Conservation (phyloP, 495 filamentous ascomycete species). For the Pseudomonodictys pantanalensis region DNA sequence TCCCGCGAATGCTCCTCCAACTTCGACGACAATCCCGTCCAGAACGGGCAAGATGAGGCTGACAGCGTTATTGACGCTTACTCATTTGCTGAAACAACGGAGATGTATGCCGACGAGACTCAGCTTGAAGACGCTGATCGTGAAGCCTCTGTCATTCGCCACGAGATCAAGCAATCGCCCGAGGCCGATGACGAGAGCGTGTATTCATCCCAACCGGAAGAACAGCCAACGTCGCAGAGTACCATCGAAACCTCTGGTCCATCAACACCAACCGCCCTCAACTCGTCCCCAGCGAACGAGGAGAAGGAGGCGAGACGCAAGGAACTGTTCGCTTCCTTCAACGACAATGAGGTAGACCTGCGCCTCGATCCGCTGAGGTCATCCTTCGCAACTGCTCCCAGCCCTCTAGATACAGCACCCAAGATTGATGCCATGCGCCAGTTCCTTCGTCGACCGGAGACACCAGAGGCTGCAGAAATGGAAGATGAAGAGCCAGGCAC, state of each 20-base stretch:
- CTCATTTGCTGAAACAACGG: conserved; percentile 69
- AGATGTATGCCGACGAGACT: conserved; percentile 48
- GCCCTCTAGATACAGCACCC: conserved; percentile 36
- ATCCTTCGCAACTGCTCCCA: conserved; percentile 44
- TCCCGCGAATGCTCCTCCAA: conserved; percentile 58
- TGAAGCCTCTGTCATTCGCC: conserved; percentile 41
- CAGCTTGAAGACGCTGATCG: conserved; percentile 39
- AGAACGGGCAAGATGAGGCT: conserved; percentile 65
- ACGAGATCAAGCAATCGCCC: conserved; percentile 27
- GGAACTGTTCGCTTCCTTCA: conserved; percentile 43
- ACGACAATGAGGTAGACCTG: conserved; percentile 30
- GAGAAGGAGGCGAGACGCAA: conserved; percentile 11
- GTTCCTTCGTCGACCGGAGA: conserved; percentile 57
- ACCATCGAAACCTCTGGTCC: conserved; percentile 34
- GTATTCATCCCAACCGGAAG: conserved; percentile 38
- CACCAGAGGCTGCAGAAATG: conserved; percentile 59
- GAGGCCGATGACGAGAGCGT: conserved; percentile 41
- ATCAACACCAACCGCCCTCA: conserved; percentile 32
- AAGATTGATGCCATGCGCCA: conserved; percentile 53
- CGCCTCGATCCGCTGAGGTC: conserved; percentile 38
- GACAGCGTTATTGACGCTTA: conserved; percentile 61
- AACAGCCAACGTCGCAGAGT: conserved; percentile 25
- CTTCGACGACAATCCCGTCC: conserved; percentile 57
- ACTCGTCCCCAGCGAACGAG: conserved; percentile 7
- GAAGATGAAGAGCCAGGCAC: conserved; percentile 68